Evolutionary conservation across 2,329 filamentous ascomycete species (phyloP).

Genomic region (Beauveria varroae): DNA sequence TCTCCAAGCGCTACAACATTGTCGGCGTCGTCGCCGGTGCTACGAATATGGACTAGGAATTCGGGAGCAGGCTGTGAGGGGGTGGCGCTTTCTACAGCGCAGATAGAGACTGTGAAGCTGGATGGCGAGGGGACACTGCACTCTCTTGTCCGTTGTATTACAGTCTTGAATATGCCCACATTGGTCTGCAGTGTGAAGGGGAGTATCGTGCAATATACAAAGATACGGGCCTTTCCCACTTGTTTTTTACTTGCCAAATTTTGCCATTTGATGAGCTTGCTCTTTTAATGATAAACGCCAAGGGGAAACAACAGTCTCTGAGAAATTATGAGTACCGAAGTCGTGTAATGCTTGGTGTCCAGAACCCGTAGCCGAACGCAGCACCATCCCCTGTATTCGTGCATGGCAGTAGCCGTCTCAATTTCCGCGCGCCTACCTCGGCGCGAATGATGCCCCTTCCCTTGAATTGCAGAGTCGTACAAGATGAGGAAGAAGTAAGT

Average conservation of each 20-base stretch:
- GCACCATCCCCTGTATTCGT: background rate
- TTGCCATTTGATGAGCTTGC: background rate
- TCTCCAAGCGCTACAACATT: slow-evolving; percentile 93
- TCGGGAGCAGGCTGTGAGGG: slow-evolving; percentile 2
- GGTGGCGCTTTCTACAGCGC: background rate
- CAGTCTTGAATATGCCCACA: background rate
- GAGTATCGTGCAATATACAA: background rate
- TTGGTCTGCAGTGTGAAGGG: background rate
- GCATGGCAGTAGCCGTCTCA: background rate
- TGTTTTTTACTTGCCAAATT: background rate
- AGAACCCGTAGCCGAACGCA: background rate
- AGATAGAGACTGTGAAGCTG: background rate
- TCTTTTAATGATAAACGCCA: no score
- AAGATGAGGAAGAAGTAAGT: background rate
- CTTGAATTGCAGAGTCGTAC: background rate
- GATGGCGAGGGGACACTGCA: background rate
- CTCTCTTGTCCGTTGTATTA: background rate
- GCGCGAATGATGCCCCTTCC: background rate
- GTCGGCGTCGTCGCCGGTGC: slow-evolving; percentile 60
- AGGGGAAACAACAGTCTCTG: no score
- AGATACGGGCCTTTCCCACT: background rate
- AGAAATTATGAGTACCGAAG: background rate
- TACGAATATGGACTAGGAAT: slow-evolving; percentile 43
- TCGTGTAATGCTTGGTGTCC: background rate
- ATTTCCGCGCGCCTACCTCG: background rate